phyloP scores from a whole-genome alignment of 345 rosid genomes.

The Moricandia arvensis region DNA sequence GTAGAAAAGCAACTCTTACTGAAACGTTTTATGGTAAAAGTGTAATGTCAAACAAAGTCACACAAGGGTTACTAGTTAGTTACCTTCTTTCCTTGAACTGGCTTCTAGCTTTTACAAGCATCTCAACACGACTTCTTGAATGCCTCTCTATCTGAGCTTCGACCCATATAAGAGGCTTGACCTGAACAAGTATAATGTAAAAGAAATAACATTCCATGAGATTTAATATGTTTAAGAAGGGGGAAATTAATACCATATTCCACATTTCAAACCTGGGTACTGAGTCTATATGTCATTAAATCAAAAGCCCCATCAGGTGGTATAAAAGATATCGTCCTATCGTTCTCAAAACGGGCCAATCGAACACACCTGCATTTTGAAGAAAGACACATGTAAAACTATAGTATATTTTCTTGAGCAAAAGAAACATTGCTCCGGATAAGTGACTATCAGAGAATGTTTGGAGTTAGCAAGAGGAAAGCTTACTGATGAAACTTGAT shows the following conservation, averaged over 20 bases:
- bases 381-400: background rate
- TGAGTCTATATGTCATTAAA: slow-evolving; percentile 75
- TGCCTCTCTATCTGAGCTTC: slow-evolving; percentile 73
- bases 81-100: slow-evolving; percentile 79
- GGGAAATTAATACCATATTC: background rate
- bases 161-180: slow-evolving; percentile 76
- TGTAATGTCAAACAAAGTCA: background rate
- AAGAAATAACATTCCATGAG: background rate
- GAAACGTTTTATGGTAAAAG: background rate
- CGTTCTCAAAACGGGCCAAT: slow-evolving; percentile 74
- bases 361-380: slow-evolving; percentile 65
- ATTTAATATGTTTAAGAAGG: background rate
- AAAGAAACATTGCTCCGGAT: background rate
- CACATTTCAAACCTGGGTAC: slow-evolving; percentile 57
- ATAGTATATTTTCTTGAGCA: background rate
- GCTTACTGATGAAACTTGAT: slow-evolving; percentile 82
- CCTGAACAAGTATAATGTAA: slow-evolving; percentile 38
- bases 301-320: slow-evolving; percentile 84
- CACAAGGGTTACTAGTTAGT: background rate
- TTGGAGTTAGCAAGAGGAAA: slow-evolving; percentile 4
- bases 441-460: background rate
- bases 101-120: slow-evolving; percentile 68
- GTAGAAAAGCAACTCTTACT: slow-evolving; percentile 18
- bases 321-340: slow-evolving; percentile 72
- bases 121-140: slow-evolving; percentile 71